Evolutionary conservation across 2,329 filamentous ascomycete genomes (phyloP), one percentile per base, ranked within the genome.

Genomic region (Epichloe baconii): DNA sequence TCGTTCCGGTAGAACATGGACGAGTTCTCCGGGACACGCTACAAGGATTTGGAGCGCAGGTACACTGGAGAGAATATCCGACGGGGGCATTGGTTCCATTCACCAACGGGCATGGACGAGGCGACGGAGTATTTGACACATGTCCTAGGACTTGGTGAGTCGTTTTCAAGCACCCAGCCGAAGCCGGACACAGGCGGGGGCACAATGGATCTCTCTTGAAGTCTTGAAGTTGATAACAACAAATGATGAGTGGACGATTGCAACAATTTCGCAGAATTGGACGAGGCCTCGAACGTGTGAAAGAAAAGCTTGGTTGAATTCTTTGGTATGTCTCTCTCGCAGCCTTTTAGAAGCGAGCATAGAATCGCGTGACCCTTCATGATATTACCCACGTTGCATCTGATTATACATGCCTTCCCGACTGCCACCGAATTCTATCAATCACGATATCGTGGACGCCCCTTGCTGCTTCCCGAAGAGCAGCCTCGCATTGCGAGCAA

Each of bases 41-140:
- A 35, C 40, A 48, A 1, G 53, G 56, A 1, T 70, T 72, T 36
- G 71, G 70, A 0, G 62, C 68, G 7, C 47, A 61, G 23, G 68
- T 73, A 2, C 53, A 56, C 10, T 72, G 69, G 68, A 67, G 58
- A 37, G 66, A 71, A 54, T 75, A 75, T 53, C 54, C 59, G 1
- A 55, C 61, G 72, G 10, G 68, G 66, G 0, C 70, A 75, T 53
- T 73, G 70, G 69, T 63, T 74, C 44, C 68, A 74, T 52, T 62
- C 66, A 14, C 70, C 71, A 0, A 49, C 57, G 1, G 73, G 72
- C 0, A 64, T 73, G 26, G 69, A 74, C 51, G 71, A 74, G 52
- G 64, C 64, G 0, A 59, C 65, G 7, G 54, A 53, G 2, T 72
- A 71, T 52, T 48, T 73, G 19, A 54, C 44, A 8, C 49, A 44